Percentiles rank a stretch among this genome's conserved stretches.
Evolutionary conservation across 2,329 filamentous ascomycete species (phyloP).

Genomic region (Coniochaeta sp.): DNA sequence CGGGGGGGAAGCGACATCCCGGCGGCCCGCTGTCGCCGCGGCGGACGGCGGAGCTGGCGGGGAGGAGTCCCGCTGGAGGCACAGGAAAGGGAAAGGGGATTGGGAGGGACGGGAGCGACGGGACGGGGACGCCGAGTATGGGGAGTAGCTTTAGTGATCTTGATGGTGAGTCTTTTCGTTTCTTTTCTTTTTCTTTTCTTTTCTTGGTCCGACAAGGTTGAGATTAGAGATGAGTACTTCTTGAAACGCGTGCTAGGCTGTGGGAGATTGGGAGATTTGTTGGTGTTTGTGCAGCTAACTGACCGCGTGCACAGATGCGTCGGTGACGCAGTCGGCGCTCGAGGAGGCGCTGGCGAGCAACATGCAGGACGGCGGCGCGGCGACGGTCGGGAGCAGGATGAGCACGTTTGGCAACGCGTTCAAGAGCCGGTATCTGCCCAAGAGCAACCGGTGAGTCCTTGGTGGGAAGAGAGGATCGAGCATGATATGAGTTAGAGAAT

Average conservation of each 20-base stretch:
- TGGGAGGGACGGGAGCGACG: slow-evolving; percentile 59
- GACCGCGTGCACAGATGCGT: slow-evolving; percentile 53
- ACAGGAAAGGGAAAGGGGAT: slow-evolving; percentile 40
- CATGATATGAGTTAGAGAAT: background rate
- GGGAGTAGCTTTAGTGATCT: slow-evolving; percentile 83
- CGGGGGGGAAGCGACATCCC: slow-evolving; percentile 22
- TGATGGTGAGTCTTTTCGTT: slow-evolving; percentile 46
- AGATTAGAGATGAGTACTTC: too few relatives aligned
- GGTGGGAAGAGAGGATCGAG: background rate
- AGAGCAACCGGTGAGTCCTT: slow-evolving; percentile 3
- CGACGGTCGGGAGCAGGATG: slow-evolving; percentile 51
- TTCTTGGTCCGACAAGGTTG: too few relatives aligned
- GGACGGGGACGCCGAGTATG: slow-evolving; percentile 70
- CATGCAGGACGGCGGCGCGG: slow-evolving; percentile 48
- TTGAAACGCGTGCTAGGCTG: background rate
- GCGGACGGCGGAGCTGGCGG: slow-evolving; percentile 50
- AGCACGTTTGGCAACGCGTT: slow-evolving; percentile 61
- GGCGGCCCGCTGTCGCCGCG: slow-evolving; percentile 49
- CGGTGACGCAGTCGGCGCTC: slow-evolving; percentile 71
- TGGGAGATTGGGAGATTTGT: background rate
- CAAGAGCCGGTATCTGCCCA: slow-evolving; percentile 50
- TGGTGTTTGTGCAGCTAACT: too few relatives aligned
- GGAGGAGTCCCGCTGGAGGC: slow-evolving; percentile 47
- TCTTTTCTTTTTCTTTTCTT: background rate
- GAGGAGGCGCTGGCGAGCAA: slow-evolving; percentile 72